These are phyloP conservation scores for Trametes versicolor DNA, from an alignment of 1,284 basidiomycete species.

Conservation along the genomic window DNA sequence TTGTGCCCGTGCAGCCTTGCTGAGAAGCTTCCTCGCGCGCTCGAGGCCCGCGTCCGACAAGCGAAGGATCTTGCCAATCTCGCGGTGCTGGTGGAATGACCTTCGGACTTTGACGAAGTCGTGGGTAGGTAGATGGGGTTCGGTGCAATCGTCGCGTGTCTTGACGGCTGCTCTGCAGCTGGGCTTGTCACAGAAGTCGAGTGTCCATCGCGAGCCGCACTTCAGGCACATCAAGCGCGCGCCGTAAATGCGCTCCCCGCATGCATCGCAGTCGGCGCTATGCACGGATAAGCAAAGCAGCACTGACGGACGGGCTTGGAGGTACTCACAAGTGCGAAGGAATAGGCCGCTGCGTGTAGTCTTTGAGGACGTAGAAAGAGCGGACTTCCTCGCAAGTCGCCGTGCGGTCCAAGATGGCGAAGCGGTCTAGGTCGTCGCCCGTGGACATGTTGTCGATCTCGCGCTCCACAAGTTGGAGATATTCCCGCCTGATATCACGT, in stretches of 20 bases:
- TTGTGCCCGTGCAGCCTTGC: not conserved
- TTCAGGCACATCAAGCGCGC: slow-evolving; percentile 39
- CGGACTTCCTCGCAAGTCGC: slow-evolving; percentile 25
- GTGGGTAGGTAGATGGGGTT: slow-evolving; percentile 42
- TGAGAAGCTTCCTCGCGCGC: slow-evolving; percentile 31
- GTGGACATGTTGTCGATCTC: slow-evolving; percentile 14
- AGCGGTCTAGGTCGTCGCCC: slow-evolving; percentile 15
- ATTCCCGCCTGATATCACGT: slow-evolving; percentile 19
- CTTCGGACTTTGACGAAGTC: slow-evolving; percentile 44
- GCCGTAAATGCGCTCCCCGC: slow-evolving; percentile 33
- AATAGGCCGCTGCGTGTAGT: slow-evolving; percentile 16
- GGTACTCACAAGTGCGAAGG: slow-evolving; percentile 13
- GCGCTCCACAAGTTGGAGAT: slow-evolving; percentile 18
- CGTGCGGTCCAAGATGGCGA: slow-evolving; percentile 16
- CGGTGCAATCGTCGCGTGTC: slow-evolving; percentile 33
- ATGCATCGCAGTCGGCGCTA: slow-evolving; percentile 34
- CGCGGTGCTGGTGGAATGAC: slow-evolving; percentile 35
- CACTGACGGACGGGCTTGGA: not conserved
- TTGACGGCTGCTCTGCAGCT: slow-evolving; percentile 18
- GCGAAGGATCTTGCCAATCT: slow-evolving; percentile 34
- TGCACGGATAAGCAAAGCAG: not conserved
- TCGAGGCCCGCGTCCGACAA: slow-evolving; percentile 32
- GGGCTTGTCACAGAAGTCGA: slow-evolving; percentile 41
- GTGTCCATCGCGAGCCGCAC: slow-evolving; percentile 30
- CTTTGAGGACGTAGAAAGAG: slow-evolving; percentile 22